Evolutionary conservation across 805 yeast genomes (phyloP).

Genomic region (Candida caryicola): DNA sequence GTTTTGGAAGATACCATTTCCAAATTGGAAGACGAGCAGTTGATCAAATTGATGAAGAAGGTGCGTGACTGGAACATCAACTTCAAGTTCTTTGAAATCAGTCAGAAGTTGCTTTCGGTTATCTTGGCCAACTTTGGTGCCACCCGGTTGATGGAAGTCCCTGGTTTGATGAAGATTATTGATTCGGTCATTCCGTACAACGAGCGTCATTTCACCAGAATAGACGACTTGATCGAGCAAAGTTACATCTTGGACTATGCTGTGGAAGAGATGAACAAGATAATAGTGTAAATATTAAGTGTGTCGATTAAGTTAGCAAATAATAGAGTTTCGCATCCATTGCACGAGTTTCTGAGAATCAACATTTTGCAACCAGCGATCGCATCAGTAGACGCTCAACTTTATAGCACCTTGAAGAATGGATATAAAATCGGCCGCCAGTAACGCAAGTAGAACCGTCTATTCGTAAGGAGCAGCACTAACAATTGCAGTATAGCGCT

Average conservation of each 20-base stretch:
- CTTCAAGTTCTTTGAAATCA: conserved; percentile 71
- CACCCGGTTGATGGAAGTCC: conserved; percentile 57
- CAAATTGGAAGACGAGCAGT: conserved; percentile 55
- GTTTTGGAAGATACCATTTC: conserved; percentile 64
- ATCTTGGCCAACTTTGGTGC: conserved; percentile 55
- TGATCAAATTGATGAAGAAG: conserved; percentile 62
- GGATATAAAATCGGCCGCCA: no score
- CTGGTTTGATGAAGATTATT: conserved; percentile 63
- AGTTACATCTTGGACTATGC: conserved; percentile 84
- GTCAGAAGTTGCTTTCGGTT: conserved; percentile 73
- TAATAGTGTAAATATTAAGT: conserved; percentile 6
- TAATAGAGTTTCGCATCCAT: no score
- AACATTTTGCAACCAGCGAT: no score
- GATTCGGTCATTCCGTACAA: conserved; percentile 85
- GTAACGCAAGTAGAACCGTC: neutral
- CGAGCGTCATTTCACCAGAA: conserved; percentile 75
- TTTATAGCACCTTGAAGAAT: no score
- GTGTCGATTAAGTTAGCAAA: no score
- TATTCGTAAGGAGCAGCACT: no score
- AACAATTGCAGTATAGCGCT: conserved; percentile 13
- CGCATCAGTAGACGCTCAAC: no score
- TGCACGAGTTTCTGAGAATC: no score
- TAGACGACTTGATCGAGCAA: conserved; percentile 79
- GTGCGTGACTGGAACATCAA: conserved; percentile 95
- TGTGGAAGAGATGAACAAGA: conserved; percentile 64